Base-by-base conservation (phyloP, 2,329 filamentous ascomycete species). In the Monilinia fructicola region DNA sequence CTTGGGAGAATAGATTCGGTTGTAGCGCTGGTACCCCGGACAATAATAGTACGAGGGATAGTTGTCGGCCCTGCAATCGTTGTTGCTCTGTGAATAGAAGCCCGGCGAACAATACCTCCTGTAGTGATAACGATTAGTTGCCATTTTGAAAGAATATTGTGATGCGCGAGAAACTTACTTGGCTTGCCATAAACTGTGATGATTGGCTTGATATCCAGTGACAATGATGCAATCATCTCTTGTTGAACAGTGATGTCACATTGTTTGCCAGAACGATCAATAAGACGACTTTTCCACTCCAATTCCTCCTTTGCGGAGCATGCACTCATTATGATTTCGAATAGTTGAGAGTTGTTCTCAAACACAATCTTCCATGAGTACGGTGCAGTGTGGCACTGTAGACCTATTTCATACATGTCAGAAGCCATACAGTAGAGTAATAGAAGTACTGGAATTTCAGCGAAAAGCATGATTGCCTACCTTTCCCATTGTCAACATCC, bases 331-430 rank as follows among this genome's bases (percentile, higher is more conserved):
- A 97, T 87, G 21, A 97, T 79, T 77, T 98, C 94, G 75, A 91
- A 94, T 64, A 94, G 81, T 68, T 90, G 87, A 71, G 90, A 85
- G 66, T 90, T 84, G 70, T 86, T 86, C 75, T 95, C 89, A 74
- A 98, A 97, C 3, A 92, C 83, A 14, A 97, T 74, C 76, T 98
- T 99, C 94, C 93, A 98, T 1, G 93, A 95, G 76, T 91, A 91
- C 0, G 91, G 88, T 0, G 91, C 91, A 3, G 90, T 91, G 70
- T 95, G 89, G 74, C 93, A 97, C 81, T 94, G 92, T 10, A 98
- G 77, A 0, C 92, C 93, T 96, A 68, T 55, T 16, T 12, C 40
- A 68, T 16, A 42, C 59, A 56, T 59, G 31, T 38, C 38, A 48
- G 40, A 38, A 60, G 23, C 7, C 18, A 12, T 40, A 21, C 10